Base-by-base conservation (phyloP, 1,139 yeast genomes). In the Arxiozyma telluris region DNA sequence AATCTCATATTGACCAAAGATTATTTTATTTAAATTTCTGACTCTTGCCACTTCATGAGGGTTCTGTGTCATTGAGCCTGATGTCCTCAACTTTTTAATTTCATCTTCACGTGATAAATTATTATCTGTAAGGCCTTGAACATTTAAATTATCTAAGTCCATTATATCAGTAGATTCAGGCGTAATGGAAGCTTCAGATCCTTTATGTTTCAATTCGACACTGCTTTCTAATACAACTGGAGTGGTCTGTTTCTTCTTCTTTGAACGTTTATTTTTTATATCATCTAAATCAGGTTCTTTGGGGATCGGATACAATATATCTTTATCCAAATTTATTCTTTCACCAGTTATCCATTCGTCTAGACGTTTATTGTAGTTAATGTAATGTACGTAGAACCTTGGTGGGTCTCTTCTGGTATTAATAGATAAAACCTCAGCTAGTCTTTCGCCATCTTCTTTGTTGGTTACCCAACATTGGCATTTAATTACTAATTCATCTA, bases 61-160 rank as follows among this genome's bases (percentile, higher is more conserved):
- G 51, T 76, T 77, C 69, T 94, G 98, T 8, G 95, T 87, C 98
- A 94, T 93, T 1, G 98, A 91, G 1, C 98, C 98, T 30, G 95
- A 78, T 0, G 96, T 90, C 62, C 98, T 77, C 57, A 94, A 76
- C 68, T 89, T 89, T 64, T 91, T 90, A 60, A 93, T 87, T 70
- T 93, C 98, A 59, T 90, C 96, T 62, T 89, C 97, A 55, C 96
- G 75, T 49, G 86, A 82, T 43, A 87, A 79, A 56, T 83, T 88
- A 61, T 84, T 90, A 53, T 81, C 71, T 53, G 77, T 78, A 39
- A 84, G 67, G 44, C 96, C 95, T 70, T 90, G 94, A 11, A 89
- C 96, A 63, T 89, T 85, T 63, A 89, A 76, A 64, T 88, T 78
- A 62, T 88, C 97, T 61, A 90, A 75, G 71, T 91, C 97, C 87